phyloP scores from a whole-genome alignment of 305 asterid genomes.

The Striga hermonthica region DNA sequence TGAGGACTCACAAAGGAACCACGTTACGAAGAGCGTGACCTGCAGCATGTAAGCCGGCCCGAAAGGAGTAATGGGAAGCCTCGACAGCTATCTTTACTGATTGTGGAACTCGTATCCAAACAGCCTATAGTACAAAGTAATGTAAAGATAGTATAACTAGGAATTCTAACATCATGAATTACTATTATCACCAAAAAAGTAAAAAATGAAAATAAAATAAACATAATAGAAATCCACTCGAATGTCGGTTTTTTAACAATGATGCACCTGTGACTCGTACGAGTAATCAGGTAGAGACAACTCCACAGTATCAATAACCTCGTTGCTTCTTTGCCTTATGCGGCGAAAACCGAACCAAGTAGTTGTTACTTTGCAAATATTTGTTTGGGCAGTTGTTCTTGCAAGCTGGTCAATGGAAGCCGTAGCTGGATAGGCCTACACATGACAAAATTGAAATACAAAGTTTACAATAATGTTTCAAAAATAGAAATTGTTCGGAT shows the following conservation, averaged over 20 bases:
- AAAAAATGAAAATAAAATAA: background rate
- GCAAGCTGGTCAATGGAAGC: slow-evolving; percentile 37
- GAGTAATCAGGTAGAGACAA: slow-evolving; percentile 85
- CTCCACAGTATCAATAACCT: slow-evolving; percentile 81
- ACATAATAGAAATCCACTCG: slow-evolving; percentile 13
- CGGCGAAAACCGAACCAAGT: slow-evolving; percentile 92
- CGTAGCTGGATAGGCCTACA: slow-evolving; percentile 70
- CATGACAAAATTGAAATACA: slow-evolving; percentile 14
- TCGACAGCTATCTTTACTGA: slow-evolving; percentile 69
- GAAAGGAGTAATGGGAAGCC: slow-evolving; percentile 51
- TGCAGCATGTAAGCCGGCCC: slow-evolving; percentile 95
- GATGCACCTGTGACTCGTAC: slow-evolving; percentile 76
- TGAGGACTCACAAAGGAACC: slow-evolving; percentile 76
- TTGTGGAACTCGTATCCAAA: slow-evolving; percentile 88
- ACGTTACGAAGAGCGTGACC: slow-evolving; percentile 89
- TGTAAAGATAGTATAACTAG: slow-evolving; percentile 24
- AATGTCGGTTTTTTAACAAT: background rate
- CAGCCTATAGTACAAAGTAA: slow-evolving; percentile 63
- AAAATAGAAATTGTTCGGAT: slow-evolving; percentile 15
- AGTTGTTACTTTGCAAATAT: slow-evolving; percentile 73
- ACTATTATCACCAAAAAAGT: background rate
- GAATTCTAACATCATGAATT: slow-evolving; percentile 15
- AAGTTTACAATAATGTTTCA: slow-evolving; percentile 28
- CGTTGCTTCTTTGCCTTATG: slow-evolving; percentile 69
- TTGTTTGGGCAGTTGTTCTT: slow-evolving; percentile 65